Percentiles rank a stretch among this genome's conserved stretches.
These are phyloP conservation scores for Jaenimonas drosophilae DNA, from an alignment of 208 protist genomes.

Conservation along the genomic window DNA sequence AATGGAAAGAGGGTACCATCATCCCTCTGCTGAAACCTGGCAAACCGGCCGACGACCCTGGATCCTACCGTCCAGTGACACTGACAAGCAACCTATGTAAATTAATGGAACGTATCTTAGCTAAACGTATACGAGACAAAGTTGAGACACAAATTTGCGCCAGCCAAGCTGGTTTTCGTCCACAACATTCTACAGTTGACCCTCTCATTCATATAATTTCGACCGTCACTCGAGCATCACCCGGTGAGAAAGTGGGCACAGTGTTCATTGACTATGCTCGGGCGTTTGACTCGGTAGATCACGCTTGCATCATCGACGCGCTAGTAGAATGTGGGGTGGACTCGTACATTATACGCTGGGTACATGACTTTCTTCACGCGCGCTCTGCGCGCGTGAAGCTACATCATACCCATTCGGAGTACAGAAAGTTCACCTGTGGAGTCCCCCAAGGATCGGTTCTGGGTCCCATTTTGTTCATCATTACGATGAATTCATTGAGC, in stretches of 20 bases:
- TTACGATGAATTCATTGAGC: conserved; percentile 16
- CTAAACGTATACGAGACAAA: conserved; percentile 6
- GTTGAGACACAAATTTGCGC: conserved; percentile 6
- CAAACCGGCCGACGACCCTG: conserved; percentile 6
- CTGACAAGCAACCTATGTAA: conserved; percentile 16
- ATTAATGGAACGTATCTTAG: conserved; percentile 15
- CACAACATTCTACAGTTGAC: conserved; percentile 12
- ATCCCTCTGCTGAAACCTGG: conserved; percentile 15
- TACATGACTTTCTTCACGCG: conserved; percentile 7
- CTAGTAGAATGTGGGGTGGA: neutral
- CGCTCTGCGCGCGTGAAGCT: conserved; percentile 5
- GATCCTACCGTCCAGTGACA: conserved; percentile 12
- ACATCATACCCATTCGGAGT: conserved; percentile 3
- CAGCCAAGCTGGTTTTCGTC: conserved; percentile 13
- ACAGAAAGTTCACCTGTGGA: conserved; percentile 4
- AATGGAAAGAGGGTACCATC: conserved; percentile 15
- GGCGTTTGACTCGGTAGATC: conserved; percentile 26
- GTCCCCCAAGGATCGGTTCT: conserved; percentile 22
- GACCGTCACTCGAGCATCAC: neutral
- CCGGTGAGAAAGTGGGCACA: neutral
- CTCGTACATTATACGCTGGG: conserved; percentile 7
- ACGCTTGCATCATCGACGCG: conserved; percentile 10
- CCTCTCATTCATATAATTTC: conserved; percentile 6
- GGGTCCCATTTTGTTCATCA: conserved; percentile 18
- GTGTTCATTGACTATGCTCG: conserved; percentile 22